Evolutionary conservation across 345 rosid genomes (phyloP).

Genomic region (Rhodamnia argentea): DNA sequence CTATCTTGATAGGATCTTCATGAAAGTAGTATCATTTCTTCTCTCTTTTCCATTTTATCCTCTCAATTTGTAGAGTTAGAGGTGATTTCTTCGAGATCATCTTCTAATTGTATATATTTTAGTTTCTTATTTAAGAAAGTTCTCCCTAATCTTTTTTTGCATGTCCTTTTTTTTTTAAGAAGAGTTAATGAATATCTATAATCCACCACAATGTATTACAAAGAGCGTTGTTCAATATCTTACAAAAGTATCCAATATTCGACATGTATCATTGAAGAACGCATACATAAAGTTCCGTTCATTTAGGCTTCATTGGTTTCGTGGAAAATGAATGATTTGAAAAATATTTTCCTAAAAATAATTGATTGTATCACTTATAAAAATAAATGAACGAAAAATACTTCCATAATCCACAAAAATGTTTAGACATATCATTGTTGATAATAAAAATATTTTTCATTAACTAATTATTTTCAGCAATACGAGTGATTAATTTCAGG

Average conservation of each 20-base stretch:
- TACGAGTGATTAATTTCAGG: no score
- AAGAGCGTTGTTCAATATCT: not conserved
- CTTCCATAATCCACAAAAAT: no score
- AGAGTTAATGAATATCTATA: not conserved
- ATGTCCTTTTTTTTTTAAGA: not conserved
- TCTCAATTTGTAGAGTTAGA: not conserved
- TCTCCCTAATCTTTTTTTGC: not conserved
- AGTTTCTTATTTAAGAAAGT: not conserved
- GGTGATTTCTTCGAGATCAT: not conserved
- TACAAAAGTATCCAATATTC: not conserved
- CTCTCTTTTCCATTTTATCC: not conserved
- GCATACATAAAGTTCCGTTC: not conserved
- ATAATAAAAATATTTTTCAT: no score
- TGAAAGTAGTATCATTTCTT: not conserved
- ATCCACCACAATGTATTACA: not conserved
- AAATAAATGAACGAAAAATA: no score
- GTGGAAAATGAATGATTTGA: no score
- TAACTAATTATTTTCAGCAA: no score
- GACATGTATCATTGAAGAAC: not conserved
- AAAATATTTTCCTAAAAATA: no score
- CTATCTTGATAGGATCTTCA: not conserved
- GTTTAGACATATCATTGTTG: no score
- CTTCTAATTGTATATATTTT: not conserved
- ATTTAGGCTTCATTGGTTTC: not conserved
- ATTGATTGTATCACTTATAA: no score